Evolutionary conservation across 176 grass and related monocot genomes (phyloP).

Genomic region (Cymbopogon citratus): DNA sequence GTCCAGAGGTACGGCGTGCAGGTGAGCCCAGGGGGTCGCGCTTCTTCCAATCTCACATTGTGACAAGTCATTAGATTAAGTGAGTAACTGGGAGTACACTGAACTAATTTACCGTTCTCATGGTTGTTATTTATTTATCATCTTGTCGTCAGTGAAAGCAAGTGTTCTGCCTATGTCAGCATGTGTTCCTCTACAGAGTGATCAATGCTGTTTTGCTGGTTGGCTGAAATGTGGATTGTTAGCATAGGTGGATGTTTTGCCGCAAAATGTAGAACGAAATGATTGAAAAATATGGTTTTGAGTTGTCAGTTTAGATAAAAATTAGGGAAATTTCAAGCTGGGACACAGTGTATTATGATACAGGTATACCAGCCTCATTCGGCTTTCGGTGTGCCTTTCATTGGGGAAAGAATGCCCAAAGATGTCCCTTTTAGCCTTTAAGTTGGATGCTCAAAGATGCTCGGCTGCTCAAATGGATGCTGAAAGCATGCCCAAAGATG

Average conservation of each 20-base stretch:
- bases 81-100: background rate
- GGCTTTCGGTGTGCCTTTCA: background rate
- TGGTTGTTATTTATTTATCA: background rate
- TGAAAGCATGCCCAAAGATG: background rate
- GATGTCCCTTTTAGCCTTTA: background rate
- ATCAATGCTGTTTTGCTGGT: background rate
- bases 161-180: background rate
- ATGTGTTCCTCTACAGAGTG: background rate
- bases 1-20: conserved; percentile 61
- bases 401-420: background rate
- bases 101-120: background rate
- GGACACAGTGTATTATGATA: background rate
- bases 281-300: background rate
- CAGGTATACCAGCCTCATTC: no score
- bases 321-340: background rate
- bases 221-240: background rate
- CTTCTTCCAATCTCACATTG: no score
- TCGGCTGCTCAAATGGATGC: background rate
- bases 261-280: background rate
- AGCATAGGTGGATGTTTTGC: background rate
- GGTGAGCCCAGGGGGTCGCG: no score
- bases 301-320: background rate
- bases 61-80: no score
- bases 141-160: background rate
- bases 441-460: background rate